Percentiles rank a stretch among this genome's conserved stretches.
phyloP scores from a whole-genome alignment of 495 filamentous ascomycete species.

The Aspergillus asperescens region DNA sequence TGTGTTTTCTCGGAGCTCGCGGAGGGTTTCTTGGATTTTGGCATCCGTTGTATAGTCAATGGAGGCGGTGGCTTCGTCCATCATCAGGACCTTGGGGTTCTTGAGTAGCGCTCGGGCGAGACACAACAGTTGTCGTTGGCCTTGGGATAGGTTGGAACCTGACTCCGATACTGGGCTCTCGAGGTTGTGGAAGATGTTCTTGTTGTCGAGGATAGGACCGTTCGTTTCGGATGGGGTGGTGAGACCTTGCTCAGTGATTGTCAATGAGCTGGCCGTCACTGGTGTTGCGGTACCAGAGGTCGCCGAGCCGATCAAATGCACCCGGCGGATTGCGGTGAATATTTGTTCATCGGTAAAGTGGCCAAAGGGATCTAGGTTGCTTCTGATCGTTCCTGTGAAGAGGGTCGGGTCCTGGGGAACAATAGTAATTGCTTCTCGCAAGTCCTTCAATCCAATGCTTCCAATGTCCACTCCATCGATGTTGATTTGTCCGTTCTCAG shows the following conservation, averaged over 20 bases:
- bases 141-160: conserved; percentile 93
- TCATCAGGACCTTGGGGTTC: conserved; percentile 84
- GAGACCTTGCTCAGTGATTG: conserved; percentile 20
- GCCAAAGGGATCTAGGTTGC: conserved; percentile 90
- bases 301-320: conserved; percentile 73
- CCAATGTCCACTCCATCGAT: conserved; percentile 90
- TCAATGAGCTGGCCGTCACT: conserved; percentile 33
- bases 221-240: conserved; percentile 36
- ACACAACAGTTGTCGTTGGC: conserved; percentile 91
- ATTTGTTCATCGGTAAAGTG: conserved; percentile 90
- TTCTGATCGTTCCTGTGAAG: conserved; percentile 92
- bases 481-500: conserved; percentile 81
- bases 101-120: conserved; percentile 92
- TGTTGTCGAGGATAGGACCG: conserved; percentile 56
- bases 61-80: conserved; percentile 98
- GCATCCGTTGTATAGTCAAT: conserved; percentile 95
- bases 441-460: conserved; percentile 80
- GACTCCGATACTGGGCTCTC: conserved; percentile 82
- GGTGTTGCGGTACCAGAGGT: conserved; percentile 44
- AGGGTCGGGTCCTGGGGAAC: conserved; percentile 98
- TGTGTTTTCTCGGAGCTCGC: conserved; percentile 77
- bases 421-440: conserved; percentile 92
- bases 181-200: conserved; percentile 90
- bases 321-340: conserved; percentile 79
- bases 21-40: conserved; percentile 94